A percentile compares a stretch with the other conserved stretches of the same genome.
phyloP scores from a whole-genome alignment of 495 filamentous ascomycete species.

The Talaromyces trachyspermus region DNA sequence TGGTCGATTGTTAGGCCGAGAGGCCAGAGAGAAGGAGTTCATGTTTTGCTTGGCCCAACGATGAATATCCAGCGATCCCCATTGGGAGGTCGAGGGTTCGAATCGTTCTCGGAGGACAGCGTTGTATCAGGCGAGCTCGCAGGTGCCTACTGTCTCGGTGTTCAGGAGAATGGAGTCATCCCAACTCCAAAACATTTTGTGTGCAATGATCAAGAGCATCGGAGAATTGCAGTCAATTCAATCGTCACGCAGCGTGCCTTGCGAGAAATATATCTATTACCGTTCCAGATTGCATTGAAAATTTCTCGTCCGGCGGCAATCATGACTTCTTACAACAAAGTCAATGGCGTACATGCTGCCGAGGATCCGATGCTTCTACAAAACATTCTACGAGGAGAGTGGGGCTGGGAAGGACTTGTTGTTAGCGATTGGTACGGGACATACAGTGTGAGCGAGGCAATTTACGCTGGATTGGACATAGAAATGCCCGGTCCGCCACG shows the following conservation, averaged over 20 bases:
- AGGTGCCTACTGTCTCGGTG: constrained; percentile 51
- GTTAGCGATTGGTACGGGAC: constrained; percentile 46
- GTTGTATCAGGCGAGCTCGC: constrained; percentile 54
- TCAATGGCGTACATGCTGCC: constrained; percentile 62
- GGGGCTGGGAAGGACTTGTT: constrained; percentile 47
- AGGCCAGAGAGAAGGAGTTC: constrained; percentile 56
- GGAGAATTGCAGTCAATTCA: constrained; percentile 52
- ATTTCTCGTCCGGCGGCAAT: constrained; percentile 54
- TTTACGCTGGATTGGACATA: constrained; percentile 58
- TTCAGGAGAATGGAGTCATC: constrained; percentile 51
- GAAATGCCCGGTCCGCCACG: constrained; percentile 63
- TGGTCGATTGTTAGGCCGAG: constrained; percentile 51
- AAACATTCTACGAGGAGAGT: constrained; percentile 56
- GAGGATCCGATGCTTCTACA: constrained; percentile 51
- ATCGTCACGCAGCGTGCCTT: constrained; percentile 58
- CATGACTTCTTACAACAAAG: constrained; percentile 70
- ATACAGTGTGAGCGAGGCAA: constrained; percentile 52
- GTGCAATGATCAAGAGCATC: constrained; percentile 64
- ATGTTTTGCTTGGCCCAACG: constrained; percentile 61
- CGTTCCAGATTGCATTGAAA: constrained; percentile 62
- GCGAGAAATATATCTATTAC: constrained; percentile 64
- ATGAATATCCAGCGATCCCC: constrained; percentile 66
- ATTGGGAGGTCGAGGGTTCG: constrained; percentile 63
- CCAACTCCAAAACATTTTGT: constrained; percentile 67
- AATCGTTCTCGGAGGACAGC: constrained; percentile 66